phyloP scores from a whole-genome alignment of 1,284 basidiomycete genomes.

The Chalciporus sp. region DNA sequence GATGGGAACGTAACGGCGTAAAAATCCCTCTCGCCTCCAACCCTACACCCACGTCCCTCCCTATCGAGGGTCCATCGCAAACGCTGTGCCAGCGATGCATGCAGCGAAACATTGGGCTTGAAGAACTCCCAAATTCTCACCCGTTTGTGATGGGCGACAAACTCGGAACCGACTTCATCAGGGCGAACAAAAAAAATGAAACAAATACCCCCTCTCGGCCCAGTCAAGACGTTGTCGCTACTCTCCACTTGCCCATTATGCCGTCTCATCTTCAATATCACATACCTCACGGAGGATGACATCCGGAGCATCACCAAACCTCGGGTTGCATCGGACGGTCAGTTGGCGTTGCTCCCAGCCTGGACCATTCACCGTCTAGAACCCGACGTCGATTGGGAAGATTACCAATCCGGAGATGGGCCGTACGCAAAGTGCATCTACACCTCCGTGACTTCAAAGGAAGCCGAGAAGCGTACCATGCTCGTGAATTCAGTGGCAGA shows the following conservation, averaged over 20 bases:
- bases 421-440: conserved; percentile 15
- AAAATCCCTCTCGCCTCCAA: too few species aligned
- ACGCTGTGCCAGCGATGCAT: background rate
- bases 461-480: background rate
- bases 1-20: background rate
- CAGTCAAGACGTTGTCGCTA: conserved; percentile 7
- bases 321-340: background rate
- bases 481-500: conserved; percentile 4
- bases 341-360: conserved; percentile 1
- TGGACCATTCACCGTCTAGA: conserved; percentile 10
- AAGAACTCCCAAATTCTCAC: background rate
- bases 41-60: too few species aligned
- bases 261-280: conserved; percentile 15
- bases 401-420: background rate
- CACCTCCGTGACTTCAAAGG: background rate
- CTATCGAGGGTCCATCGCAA: too few species aligned
- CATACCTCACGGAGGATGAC: conserved; percentile 1
- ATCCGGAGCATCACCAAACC: background rate
- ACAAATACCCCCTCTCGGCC: conserved; percentile 9
- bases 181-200: conserved; percentile 2
- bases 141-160: conserved; percentile 5
- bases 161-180: background rate
- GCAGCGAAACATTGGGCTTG: background rate
- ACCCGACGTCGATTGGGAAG: background rate
- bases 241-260: conserved; percentile 15